Evolutionary conservation across 441 rosid genomes (phyloP).

Genomic region (Aleurites moluccanus): DNA sequence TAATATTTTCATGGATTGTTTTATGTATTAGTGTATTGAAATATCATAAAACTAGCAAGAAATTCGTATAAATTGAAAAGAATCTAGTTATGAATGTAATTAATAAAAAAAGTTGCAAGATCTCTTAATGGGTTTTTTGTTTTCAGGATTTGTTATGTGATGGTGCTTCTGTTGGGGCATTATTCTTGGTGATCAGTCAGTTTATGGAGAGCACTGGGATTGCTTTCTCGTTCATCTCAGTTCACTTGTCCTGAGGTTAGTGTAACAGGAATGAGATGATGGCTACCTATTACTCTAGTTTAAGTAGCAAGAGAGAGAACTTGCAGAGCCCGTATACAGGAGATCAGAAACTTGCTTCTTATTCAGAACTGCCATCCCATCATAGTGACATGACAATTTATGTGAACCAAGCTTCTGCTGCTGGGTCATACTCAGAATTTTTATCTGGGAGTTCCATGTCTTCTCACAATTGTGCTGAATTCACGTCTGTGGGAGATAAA

Average conservation of each 20-base stretch:
- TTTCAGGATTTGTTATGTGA: slow-evolving; percentile 11
- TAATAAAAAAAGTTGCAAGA: neutral
- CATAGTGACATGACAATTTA: slow-evolving; percentile 25
- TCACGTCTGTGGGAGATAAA: slow-evolving; percentile 30
- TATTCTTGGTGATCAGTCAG: slow-evolving; percentile 15
- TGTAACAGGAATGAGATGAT: slow-evolving; percentile 25
- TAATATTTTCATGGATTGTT: neutral
- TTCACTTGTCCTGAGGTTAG: neutral
- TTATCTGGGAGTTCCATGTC: slow-evolving; percentile 35
- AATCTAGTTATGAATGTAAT: neutral
- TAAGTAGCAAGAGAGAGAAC: slow-evolving; percentile 29
- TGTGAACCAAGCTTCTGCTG: slow-evolving; percentile 31
- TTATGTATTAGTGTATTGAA: neutral
- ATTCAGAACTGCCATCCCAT: slow-evolving; percentile 28
- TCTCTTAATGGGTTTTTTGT: neutral
- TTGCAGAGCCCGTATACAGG: slow-evolving; percentile 26
- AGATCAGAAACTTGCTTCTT: slow-evolving; percentile 35
- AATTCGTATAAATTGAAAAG: neutral
- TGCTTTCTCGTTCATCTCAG: slow-evolving; percentile 18
- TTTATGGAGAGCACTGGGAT: slow-evolving; percentile 8
- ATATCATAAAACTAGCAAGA: neutral
- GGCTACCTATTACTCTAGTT: slow-evolving; percentile 41
- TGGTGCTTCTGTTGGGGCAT: neutral
- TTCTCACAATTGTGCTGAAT: slow-evolving; percentile 29
- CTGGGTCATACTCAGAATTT: slow-evolving; percentile 39